Evolutionary conservation across 1,284 basidiomycete species (phyloP).

Genomic region (Leccinum solheimii): DNA sequence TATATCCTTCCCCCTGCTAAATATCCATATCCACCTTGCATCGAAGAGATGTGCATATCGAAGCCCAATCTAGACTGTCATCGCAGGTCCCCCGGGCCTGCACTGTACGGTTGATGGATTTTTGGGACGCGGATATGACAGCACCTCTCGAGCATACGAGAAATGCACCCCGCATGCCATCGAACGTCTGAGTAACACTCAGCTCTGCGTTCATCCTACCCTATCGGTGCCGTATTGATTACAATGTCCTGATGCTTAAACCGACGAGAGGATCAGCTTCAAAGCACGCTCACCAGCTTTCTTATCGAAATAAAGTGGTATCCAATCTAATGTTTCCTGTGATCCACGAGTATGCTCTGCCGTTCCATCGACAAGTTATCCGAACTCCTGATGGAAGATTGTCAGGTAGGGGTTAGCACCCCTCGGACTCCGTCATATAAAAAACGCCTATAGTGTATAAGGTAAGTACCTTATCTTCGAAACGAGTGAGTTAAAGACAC

Average conservation of each 20-base stretch:
- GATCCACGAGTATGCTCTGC: neutral
- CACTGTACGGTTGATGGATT: slow-evolving; percentile 1
- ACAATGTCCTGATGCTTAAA: neutral
- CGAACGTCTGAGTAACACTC: neutral
- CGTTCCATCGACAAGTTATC: neutral
- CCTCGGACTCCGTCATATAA: neutral
- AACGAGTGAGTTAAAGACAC: neutral
- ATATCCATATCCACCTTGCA: slow-evolving; percentile 29
- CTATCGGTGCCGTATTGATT: neutral
- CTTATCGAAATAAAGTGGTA: neutral
- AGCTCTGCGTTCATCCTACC: neutral
- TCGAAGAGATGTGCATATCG: slow-evolving; percentile 9
- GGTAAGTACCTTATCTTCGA: neutral
- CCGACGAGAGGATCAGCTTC: neutral
- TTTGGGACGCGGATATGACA: slow-evolving; percentile 1
- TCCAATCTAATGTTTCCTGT: neutral
- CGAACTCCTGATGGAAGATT: neutral
- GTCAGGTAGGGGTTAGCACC: neutral
- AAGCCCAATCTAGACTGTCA: slow-evolving; percentile 17
- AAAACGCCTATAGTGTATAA: neutral
- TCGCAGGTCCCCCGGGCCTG: neutral
- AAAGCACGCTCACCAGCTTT: neutral
- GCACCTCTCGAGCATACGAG: neutral
- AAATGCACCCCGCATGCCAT: neutral
- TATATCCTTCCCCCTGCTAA: slow-evolving; percentile 22